A percentile compares a stretch with the other conserved stretches of the same genome.
Evolutionary conservation across 495 filamentous ascomycete species (phyloP).

Genomic region (Penicillium taxi): DNA sequence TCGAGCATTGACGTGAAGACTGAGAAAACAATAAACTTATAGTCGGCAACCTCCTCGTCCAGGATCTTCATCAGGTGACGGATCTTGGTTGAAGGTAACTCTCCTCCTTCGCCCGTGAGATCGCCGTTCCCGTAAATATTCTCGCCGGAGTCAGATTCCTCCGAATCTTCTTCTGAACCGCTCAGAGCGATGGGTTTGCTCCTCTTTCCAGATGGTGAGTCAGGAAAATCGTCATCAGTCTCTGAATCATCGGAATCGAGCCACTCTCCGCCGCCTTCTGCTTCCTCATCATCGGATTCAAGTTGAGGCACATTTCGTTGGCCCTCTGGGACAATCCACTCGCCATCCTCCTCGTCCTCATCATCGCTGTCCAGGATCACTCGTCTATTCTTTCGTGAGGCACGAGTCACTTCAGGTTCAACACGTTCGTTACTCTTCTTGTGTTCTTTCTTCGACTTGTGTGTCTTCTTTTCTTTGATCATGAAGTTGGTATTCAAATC

Average conservation of each 20-base stretch:
- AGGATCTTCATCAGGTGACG: constrained; percentile 74
- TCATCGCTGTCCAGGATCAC: constrained; percentile 58
- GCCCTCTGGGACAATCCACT: constrained; percentile 65
- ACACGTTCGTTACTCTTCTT: too few relatives aligned
- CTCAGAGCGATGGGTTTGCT: constrained; percentile 10
- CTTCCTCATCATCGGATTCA: constrained; percentile 74
- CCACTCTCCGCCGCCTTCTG: constrained; percentile 76
- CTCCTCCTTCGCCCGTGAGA: constrained; percentile 41
- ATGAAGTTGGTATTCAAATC: constrained; percentile 49
- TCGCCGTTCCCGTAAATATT: constrained; percentile 37
- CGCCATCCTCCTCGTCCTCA: constrained; percentile 60
- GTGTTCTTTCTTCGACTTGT: constrained; percentile 32
- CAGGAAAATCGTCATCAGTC: constrained; percentile 40
- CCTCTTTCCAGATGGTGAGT: constrained; percentile 26
- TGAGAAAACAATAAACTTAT: constrained; percentile 98
- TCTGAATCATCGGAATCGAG: constrained; percentile 58
- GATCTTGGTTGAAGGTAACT: constrained; percentile 81
- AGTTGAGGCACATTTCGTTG: constrained; percentile 50
- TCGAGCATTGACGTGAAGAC: constrained; percentile 98
- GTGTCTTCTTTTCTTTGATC: constrained; percentile 33
- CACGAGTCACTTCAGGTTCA: constrained; percentile 31
- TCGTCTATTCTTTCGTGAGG: constrained; percentile 43
- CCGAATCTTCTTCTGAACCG: constrained; percentile 17
- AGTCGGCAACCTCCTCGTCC: constrained; percentile 59
- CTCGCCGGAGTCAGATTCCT: constrained; percentile 22